These are phyloP conservation scores for Udeniomyces megalosporus DNA, from an alignment of 768 basidiomycete species.

Conservation along the genomic window DNA sequence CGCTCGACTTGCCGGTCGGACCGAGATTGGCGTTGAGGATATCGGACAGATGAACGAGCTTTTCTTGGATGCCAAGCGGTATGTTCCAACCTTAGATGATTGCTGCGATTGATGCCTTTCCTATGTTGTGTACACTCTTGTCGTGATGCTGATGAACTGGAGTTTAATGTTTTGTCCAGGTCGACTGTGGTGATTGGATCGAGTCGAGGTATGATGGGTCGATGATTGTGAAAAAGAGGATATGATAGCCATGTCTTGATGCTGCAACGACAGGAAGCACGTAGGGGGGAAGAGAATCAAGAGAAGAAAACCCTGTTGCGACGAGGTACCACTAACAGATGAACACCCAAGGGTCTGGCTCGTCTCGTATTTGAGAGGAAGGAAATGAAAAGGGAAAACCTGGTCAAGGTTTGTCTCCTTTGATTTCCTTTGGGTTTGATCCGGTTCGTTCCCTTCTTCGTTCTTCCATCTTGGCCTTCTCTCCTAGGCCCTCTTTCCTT, in stretches of 20 bases:
- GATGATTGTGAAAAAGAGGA: not conserved
- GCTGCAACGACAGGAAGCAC: not conserved
- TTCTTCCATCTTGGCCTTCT: no score
- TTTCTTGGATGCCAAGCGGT: slow-evolving; percentile 74
- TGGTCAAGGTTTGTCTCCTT: no score
- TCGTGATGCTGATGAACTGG: no score
- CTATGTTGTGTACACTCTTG: not conserved
- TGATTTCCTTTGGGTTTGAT: no score
- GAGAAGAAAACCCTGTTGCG: not conserved
- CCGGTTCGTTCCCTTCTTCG: no score
- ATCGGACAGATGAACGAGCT: slow-evolving; percentile 84
- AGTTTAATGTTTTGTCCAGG: not conserved
- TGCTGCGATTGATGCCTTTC: not conserved
- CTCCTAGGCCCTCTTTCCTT: no score
- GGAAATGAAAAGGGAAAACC: not conserved
- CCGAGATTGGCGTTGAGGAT: slow-evolving; percentile 71
- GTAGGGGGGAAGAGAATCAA: not conserved
- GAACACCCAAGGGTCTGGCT: not conserved
- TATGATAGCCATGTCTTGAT: not conserved
- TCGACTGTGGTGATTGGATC: slow-evolving; percentile 10
- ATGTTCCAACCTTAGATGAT: not conserved
- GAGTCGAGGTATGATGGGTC: slow-evolving; percentile 11
- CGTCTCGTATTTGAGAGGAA: not conserved
- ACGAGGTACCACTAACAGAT: not conserved
- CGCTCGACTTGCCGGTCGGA: slow-evolving; percentile 56